Conservation (phyloP, 1,139 yeast species). For the Saccharomyces hybrid region DNA sequence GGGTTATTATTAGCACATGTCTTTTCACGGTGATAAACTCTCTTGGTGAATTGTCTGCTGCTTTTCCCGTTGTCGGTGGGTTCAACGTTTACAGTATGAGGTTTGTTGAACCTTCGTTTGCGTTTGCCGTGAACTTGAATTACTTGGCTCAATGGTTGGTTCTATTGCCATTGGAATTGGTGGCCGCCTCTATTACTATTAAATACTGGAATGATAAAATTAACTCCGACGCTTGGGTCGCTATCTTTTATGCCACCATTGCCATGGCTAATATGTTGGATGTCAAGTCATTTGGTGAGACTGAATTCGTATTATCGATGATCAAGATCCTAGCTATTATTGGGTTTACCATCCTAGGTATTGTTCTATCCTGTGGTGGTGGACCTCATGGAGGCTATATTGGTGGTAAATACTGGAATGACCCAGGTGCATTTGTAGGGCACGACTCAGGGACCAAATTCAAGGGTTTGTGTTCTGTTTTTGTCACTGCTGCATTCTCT, state of each 20-base stretch:
- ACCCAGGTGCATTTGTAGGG: constrained; percentile 58
- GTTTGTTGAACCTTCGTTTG: constrained; percentile 64
- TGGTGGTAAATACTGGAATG: constrained; percentile 58
- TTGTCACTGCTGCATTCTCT: constrained; percentile 47
- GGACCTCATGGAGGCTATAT: constrained; percentile 53
- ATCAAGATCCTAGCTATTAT: constrained; percentile 55
- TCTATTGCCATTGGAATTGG: constrained; percentile 61
- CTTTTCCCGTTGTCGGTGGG: constrained; percentile 66
- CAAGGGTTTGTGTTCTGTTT: constrained; percentile 48
- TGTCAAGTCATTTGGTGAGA: constrained; percentile 63
- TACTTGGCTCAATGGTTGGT: constrained; percentile 65
- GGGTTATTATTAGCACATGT: constrained; percentile 42
- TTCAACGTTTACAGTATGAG: constrained; percentile 59
- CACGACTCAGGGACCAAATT: constrained; percentile 38
- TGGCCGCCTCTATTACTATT: constrained; percentile 63
- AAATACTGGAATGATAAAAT: constrained; percentile 53
- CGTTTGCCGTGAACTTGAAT: constrained; percentile 69
- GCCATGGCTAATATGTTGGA: constrained; percentile 47
- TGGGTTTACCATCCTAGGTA: constrained; percentile 65
- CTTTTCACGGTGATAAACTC: constrained; percentile 63
- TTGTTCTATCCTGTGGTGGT: constrained; percentile 63
- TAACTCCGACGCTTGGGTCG: constrained; percentile 61
- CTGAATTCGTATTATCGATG: constrained; percentile 54
- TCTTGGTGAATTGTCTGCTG: constrained; percentile 59
- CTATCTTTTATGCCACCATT: constrained; percentile 52